Base-by-base conservation (phyloP, 2,329 filamentous ascomycete species). In the Beauveria brongniartii region DNA sequence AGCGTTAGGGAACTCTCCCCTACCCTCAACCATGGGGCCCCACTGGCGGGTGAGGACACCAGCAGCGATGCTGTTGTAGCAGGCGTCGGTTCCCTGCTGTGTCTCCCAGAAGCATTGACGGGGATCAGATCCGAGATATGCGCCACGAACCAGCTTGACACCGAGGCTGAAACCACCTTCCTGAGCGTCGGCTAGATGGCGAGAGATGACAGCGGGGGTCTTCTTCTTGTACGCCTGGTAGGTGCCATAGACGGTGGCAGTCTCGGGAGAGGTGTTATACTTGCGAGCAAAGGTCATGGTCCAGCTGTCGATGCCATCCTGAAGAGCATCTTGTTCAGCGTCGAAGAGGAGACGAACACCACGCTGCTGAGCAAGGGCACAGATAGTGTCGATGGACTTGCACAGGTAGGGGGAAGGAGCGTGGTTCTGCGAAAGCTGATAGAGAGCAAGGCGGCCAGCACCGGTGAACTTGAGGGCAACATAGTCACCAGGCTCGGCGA, bases 231-330 rank as follows among this genome's bases (percentile, higher is more conserved):
- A 92, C 1, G 87, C 86, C 72, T 92, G 89, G 72, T 92, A 92
- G 0, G 89, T 91, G 64, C 86, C 86, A 75, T 92, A 95, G 61
- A 97, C 80, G 57, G 92, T 82, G 3, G 89, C 87, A 59, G 81
- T 78, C 37, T 82, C 82, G 10, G 69, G 88, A 0, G 74, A 76
- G 64, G 77, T 82, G 76, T 95, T 95, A 78, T 90, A 92, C 70
- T 83, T 85, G 67, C 84, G 82, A 78, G 92, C 90, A 66, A 91
- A 88, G n/a, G 81, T 75, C 55, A 94, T 74, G 5, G 87, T 90
- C 88, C 91, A 93, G 66, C 84, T 82, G 70, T 94, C 88, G 63
- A 95, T 93, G 8, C 91, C 91, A 6, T 82, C 77, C 74, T 96
- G 90, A 34, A 94, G 82, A 60, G 83, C 81, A 61, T 87, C 86